Percentiles rank a stretch among this genome's conserved stretches.
phyloP scores from a whole-genome alignment of 176 grass and related monocot genomes.

The Puccinellia tenuiflora region DNA sequence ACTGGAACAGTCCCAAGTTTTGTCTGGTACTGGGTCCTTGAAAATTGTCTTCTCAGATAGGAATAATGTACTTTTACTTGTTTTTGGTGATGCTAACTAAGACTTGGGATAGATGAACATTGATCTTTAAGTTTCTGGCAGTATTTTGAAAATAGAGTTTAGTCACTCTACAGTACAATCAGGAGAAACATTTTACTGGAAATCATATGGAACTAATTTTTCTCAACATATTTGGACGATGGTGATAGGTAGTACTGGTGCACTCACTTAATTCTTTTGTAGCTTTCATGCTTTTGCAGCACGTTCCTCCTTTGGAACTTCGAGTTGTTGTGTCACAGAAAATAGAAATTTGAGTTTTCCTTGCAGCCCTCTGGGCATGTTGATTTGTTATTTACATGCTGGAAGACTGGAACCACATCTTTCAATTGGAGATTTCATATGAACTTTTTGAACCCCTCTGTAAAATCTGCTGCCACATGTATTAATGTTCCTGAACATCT shows the following conservation, averaged over 20 bases:
- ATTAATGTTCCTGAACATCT: conserved; percentile 3
- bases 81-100: not conserved
- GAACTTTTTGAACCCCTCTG: not conserved
- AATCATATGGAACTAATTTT: not conserved
- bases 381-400: not conserved
- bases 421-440: not conserved
- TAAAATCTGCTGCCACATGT: not conserved
- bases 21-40: not conserved
- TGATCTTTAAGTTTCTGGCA: not conserved
- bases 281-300: not conserved
- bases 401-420: not conserved
- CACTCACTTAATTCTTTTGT: not conserved
- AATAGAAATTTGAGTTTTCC: not conserved
- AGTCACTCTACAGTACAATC: not conserved
- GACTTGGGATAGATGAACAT: not conserved
- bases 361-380: not conserved
- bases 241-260: not conserved
- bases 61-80: not conserved
- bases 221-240: not conserved
- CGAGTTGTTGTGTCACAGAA: not conserved
- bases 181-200: not conserved
- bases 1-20: not conserved
- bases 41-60: not conserved
- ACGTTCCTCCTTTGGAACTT: not conserved
- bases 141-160: not conserved